These are phyloP conservation scores for Citrus glauca DNA, from an alignment of 345 rosid genomes.

Conservation along the genomic window DNA sequence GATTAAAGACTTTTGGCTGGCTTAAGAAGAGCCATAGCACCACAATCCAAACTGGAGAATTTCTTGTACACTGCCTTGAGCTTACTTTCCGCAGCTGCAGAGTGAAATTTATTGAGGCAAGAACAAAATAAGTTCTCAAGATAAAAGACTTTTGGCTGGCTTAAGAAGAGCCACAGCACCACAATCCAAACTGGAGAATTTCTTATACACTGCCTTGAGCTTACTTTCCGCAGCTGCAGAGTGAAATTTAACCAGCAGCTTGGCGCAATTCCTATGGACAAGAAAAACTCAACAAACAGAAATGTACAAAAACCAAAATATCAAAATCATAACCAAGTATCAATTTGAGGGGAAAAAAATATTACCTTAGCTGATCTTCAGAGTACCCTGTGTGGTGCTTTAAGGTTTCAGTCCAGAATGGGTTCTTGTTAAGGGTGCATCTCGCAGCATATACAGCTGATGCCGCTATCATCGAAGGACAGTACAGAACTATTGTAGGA, in stretches of 20 bases:
- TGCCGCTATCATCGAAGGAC: conserved; percentile 78
- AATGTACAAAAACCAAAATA: background rate
- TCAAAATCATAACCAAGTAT: too few relatives aligned
- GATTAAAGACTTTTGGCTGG: conserved; percentile 44
- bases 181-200: conserved; percentile 52
- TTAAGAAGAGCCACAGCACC: conserved; percentile 58
- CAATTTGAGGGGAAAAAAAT: too few relatives aligned
- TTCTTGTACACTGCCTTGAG: conserved; percentile 62
- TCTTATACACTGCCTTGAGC: conserved; percentile 58
- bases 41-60: conserved; percentile 49
- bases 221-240: conserved; percentile 55
- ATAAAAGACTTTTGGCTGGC: conserved; percentile 44
- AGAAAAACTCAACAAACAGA: background rate
- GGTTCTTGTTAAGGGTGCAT: conserved; percentile 54
- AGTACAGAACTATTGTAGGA: conserved; percentile 29
- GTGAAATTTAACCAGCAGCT: conserved; percentile 50
- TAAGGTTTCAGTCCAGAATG: conserved; percentile 71
- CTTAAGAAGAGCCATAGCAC: conserved; percentile 53
- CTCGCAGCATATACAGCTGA: conserved; percentile 93
- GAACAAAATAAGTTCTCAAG: background rate
- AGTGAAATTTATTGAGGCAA: conserved; percentile 28
- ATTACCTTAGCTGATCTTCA: conserved; percentile 49
- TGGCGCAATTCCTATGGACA: conserved; percentile 58
- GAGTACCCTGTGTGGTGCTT: conserved; percentile 69
- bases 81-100: conserved; percentile 56